These are phyloP conservation scores for Vicia faba DNA, from an alignment of 306 rosid species.

Conservation along the genomic window DNA sequence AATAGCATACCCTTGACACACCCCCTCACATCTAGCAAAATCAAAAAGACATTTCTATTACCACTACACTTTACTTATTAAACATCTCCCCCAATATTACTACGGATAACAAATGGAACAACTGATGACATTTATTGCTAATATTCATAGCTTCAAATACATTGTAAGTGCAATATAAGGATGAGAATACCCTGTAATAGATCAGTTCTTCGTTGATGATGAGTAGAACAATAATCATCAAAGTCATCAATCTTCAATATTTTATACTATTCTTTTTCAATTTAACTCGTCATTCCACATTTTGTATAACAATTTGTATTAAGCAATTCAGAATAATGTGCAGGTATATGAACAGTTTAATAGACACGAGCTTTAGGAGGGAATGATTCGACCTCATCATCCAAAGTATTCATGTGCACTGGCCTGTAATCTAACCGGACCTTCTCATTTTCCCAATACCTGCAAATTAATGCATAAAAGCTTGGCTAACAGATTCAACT, in stretches of 20 bases:
- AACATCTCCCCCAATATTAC: no score
- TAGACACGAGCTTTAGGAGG: slow-evolving; percentile 99
- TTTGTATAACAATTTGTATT: slow-evolving; percentile 3
- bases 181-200: slow-evolving; percentile 31
- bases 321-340: slow-evolving; percentile 8
- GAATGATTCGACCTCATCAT: slow-evolving; percentile 81
- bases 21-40: no score
- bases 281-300: slow-evolving; percentile 27
- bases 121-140: background rate
- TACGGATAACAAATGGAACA: no score
- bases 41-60: no score
- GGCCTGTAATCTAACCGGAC: slow-evolving; percentile 88
- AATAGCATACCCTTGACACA: no score
- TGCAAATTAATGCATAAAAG: slow-evolving; percentile 48
- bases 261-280: slow-evolving; percentile 36
- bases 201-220: slow-evolving; percentile 34
- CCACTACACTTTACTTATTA: no score
- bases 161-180: slow-evolving; percentile 11
- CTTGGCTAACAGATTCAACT: slow-evolving; percentile 15
- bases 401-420: slow-evolving; percentile 89
- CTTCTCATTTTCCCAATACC: slow-evolving; percentile 83
- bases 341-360: slow-evolving; percentile 33
- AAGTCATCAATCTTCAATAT: slow-evolving; percentile 39
- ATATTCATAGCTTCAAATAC: slow-evolving; percentile 32
- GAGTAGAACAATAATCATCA: slow-evolving; percentile 41